A percentile compares a stretch with the other conserved stretches of the same genome.
These are phyloP conservation scores for Mortierella claussenii DNA, from an alignment of 192 early-diverging fungal genomes.

Conservation along the genomic window DNA sequence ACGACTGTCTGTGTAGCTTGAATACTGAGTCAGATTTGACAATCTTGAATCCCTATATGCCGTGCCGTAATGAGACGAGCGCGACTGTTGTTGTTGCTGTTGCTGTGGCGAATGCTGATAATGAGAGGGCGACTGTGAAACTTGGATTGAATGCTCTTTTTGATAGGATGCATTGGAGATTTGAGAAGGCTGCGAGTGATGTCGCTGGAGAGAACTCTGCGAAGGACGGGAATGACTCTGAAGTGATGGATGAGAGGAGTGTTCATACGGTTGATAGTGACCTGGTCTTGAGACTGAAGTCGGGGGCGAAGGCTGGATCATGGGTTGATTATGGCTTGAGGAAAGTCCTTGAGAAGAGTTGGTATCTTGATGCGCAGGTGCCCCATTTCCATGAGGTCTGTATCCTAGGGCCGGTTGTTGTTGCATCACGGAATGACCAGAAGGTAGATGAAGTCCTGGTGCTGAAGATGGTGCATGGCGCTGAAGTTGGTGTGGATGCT, in stretches of 20 bases:
- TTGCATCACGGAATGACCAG: too few relatives aligned
- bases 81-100: background rate
- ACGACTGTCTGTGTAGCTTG: background rate
- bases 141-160: too few relatives aligned
- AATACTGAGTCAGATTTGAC: background rate
- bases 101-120: background rate
- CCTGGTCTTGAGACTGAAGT: background rate
- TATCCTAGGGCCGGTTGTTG: background rate
- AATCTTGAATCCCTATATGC: background rate
- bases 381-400: background rate
- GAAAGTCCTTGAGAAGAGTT: background rate
- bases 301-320: background rate
- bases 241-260: background rate
- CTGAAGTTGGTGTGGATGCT: constrained; percentile 7
- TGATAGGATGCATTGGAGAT: too few relatives aligned
- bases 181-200: too few relatives aligned
- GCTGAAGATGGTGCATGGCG: background rate
- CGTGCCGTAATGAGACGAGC: background rate
- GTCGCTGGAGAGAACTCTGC: too few relatives aligned
- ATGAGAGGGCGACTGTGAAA: background rate
- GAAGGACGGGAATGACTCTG: too few relatives aligned
- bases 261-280: constrained; percentile 17
- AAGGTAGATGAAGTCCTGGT: background rate
- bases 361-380: background rate
- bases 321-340: background rate